A percentile compares a stretch with the other conserved stretches of the same genome.
Evolutionary conservation across 768 basidiomycete species (phyloP).

Genomic region (Calvatia gigantea): DNA sequence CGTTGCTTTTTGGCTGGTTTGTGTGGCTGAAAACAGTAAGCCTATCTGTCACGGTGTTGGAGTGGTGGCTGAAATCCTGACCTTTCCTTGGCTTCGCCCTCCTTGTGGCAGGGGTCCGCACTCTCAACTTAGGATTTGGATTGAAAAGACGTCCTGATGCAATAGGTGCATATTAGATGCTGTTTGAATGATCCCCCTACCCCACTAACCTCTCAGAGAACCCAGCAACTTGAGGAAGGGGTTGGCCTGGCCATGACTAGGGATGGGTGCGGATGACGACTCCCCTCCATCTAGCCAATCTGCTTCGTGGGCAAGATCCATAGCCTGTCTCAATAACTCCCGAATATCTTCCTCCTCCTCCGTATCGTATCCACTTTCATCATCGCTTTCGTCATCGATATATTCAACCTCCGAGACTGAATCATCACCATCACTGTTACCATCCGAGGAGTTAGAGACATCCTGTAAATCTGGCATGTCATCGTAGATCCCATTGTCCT

Average conservation of each 20-base stretch:
- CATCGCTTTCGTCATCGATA: conserved; percentile 35
- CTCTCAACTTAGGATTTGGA: conserved; percentile 37
- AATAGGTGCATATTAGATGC: neutral
- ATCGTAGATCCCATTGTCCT: conserved; percentile 38
- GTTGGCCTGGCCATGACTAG: conserved; percentile 52
- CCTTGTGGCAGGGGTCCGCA: conserved; percentile 21
- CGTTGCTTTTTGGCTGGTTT: conserved; percentile 43
- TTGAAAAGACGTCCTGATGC: conserved; percentile 61
- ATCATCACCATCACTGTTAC: conserved; percentile 37
- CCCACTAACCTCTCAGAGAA: conserved; percentile 61
- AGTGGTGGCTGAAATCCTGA: conserved; percentile 9
- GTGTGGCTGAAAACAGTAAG: conserved; percentile 12
- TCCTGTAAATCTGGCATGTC: conserved; percentile 70
- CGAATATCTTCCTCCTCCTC: conserved; percentile 68
- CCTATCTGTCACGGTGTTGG: neutral
- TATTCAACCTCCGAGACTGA: conserved; percentile 30
- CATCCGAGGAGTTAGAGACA: conserved; percentile 59
- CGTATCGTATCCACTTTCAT: conserved; percentile 45
- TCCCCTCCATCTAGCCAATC: conserved; percentile 51
- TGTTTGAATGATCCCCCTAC: no score
- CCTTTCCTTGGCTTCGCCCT: conserved; percentile 21
- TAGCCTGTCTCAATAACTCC: conserved; percentile 63
- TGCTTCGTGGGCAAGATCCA: conserved; percentile 61
- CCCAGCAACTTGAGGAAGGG: conserved; percentile 77
- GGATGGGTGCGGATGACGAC: conserved; percentile 35